Conservation (phyloP, 2,329 filamentous ascomycete genomes). For the Aureobasidium sp. region DNA sequence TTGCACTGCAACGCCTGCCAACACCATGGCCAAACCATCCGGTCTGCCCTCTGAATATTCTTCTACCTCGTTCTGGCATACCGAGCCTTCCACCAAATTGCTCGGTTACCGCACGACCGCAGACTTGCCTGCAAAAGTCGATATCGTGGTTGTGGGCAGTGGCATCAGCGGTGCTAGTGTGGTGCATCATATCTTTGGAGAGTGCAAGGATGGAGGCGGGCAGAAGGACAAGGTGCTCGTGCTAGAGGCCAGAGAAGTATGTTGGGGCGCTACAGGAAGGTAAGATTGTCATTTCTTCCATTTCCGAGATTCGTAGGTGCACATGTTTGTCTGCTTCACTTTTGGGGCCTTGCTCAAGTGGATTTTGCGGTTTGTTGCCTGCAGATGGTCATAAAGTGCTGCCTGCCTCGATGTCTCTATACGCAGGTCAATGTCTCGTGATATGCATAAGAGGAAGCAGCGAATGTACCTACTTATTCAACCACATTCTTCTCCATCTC, state of each 20-base stretch:
- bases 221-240: slow-evolving; percentile 50
- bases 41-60: slow-evolving; percentile 53
- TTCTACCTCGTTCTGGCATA: slow-evolving; percentile 67
- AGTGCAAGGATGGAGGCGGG: neutral
- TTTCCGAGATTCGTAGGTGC: neutral
- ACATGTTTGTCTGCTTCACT: neutral
- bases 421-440: too few relatives aligned
- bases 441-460: too few relatives aligned
- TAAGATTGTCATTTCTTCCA: slow-evolving; percentile 39
- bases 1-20: too few relatives aligned
- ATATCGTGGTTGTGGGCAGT: slow-evolving; percentile 66
- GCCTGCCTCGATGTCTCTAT: too few relatives aligned
- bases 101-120: slow-evolving; percentile 61
- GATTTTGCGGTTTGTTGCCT: too few relatives aligned
- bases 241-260: slow-evolving; percentile 72
- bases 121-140: slow-evolving; percentile 54
- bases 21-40: neutral
- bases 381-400: too few relatives aligned
- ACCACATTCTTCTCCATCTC: neutral
- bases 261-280: slow-evolving; percentile 76
- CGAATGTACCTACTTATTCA: too few relatives aligned
- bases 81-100: slow-evolving; percentile 56
- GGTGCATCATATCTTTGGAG: slow-evolving; percentile 46
- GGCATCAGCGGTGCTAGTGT: slow-evolving; percentile 71
- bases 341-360: too few relatives aligned